These are phyloP conservation scores for Zizania latifolia DNA, from an alignment of 176 grass and related monocot genomes.

Conservation along the genomic window DNA sequence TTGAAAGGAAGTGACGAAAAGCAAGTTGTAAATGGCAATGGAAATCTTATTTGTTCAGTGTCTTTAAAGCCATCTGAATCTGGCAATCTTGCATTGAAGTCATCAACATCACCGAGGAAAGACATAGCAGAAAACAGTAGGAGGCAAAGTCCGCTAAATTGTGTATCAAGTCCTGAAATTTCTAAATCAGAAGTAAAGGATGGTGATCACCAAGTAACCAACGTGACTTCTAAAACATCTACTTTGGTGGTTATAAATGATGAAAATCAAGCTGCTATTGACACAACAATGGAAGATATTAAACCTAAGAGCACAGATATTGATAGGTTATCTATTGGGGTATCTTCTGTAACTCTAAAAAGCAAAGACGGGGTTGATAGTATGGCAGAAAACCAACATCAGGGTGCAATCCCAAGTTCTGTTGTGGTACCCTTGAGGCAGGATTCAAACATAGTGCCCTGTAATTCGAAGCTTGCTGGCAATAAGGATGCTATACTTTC, in stretches of 20 bases:
- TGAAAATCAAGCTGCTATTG: conserved; percentile 18
- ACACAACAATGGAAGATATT: conserved; percentile 20
- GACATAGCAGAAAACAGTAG: background rate
- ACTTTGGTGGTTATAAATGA: conserved; percentile 4
- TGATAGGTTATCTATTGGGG: conserved; percentile 32
- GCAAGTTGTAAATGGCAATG: conserved; percentile 32
- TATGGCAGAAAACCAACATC: conserved; percentile 19
- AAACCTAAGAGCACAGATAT: conserved; percentile 19
- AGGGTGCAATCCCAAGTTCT: conserved; percentile 6
- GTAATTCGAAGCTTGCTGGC: conserved; percentile 16
- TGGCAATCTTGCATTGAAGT: background rate
- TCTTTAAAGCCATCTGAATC: conserved; percentile 23
- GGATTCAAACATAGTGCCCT: conserved; percentile 13
- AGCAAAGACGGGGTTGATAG: conserved; percentile 25
- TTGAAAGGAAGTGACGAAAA: conserved; percentile 45
- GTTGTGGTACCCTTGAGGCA: background rate
- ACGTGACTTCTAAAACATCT: conserved; percentile 16
- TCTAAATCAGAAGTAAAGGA: conserved; percentile 42
- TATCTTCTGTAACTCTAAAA: conserved; percentile 58
- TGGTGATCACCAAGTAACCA: background rate
- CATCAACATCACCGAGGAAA: conserved; percentile 26
- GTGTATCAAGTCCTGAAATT: conserved; percentile 2
- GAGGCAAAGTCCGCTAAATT: conserved; percentile 37
- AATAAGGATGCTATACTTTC: conserved; percentile 20
- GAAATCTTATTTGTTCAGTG: background rate